These are phyloP conservation scores for Laetiporus sulphureus DNA, from an alignment of 1,284 basidiomycete species.

Conservation along the genomic window DNA sequence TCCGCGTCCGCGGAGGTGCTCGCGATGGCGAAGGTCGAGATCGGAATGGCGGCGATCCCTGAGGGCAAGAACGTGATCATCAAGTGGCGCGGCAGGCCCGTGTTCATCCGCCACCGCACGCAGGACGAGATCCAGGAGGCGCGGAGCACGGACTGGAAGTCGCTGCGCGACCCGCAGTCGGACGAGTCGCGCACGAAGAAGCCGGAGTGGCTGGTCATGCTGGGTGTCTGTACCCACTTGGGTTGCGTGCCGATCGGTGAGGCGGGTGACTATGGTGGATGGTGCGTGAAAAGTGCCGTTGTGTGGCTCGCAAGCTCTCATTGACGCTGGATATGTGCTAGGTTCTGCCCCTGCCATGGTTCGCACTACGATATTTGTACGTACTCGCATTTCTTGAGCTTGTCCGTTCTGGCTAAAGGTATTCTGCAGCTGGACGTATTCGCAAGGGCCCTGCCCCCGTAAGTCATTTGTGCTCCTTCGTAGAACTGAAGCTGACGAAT, in stretches of 20 bases:
- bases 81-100: conserved; percentile 99
- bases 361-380: conserved; percentile 95
- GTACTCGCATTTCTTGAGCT: conserved; percentile 18
- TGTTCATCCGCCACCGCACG: conserved; percentile 98
- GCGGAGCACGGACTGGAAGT: conserved; percentile 77
- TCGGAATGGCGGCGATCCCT: conserved; percentile 87
- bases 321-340: conserved; percentile 21
- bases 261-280: conserved; percentile 96
- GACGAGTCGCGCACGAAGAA: conserved; percentile 89
- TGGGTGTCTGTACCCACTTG: conserved; percentile 97
- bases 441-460: conserved; percentile 94
- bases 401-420: conserved; percentile 9
- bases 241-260: conserved; percentile 99
- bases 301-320: conserved; percentile 7
- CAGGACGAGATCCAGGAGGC: conserved; percentile 92
- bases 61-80: conserved; percentile 98
- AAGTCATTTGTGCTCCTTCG: conserved; percentile 25
- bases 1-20: conserved; percentile 96
- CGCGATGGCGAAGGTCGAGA: conserved; percentile 96
- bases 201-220: conserved; percentile 98
- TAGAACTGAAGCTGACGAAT: conserved; percentile 9
- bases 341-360: conserved; percentile 97
- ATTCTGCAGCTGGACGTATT: conserved; percentile 72
- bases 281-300: conserved; percentile 42
- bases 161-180: conserved; percentile 87